phyloP scores from a whole-genome alignment of 1,284 basidiomycete species.

The Mycosarcoma maydis region DNA sequence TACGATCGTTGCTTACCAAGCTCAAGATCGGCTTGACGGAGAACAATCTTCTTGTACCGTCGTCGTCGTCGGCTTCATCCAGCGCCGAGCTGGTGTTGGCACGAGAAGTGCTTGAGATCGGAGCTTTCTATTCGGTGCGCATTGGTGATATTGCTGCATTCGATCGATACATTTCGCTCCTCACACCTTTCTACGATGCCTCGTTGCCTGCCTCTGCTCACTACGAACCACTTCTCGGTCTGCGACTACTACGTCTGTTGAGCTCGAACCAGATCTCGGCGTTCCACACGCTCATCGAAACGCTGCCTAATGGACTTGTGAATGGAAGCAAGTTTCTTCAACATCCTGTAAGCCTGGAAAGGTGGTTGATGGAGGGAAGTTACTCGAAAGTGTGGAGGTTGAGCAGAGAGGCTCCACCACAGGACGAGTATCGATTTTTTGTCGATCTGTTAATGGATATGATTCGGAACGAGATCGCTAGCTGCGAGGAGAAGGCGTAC shows the following conservation, averaged over 20 bases:
- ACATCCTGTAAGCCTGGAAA: conserved; percentile 72
- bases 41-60: conserved; percentile 77
- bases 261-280: conserved; percentile 96
- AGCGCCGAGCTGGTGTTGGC: conserved; percentile 49
- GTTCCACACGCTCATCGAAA: conserved; percentile 98
- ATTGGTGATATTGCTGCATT: conserved; percentile 88
- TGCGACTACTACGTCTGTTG: conserved; percentile 91
- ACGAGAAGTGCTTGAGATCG: conserved; percentile 95
- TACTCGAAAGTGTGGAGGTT: conserved; percentile 99
- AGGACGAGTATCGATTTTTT: conserved; percentile 87
- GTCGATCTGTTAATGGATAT: conserved; percentile 91
- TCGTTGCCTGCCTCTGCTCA: conserved; percentile 82
- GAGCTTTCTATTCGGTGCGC: conserved; percentile 90
- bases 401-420: conserved; percentile 75
- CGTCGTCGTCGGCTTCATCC: conserved; percentile 30
- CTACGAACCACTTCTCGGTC: conserved; percentile 87
- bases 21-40: conserved; percentile 80
- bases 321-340: conserved; percentile 56
- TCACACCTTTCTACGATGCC: conserved; percentile 84
- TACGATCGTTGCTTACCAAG: conserved; percentile 50
- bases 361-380: conserved; percentile 98
- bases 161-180: conserved; percentile 91
- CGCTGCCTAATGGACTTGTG: conserved; percentile 71
- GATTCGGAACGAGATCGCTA: conserved; percentile 90
- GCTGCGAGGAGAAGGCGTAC: conserved; percentile 89